Base-by-base conservation (phyloP, 2,329 filamentous ascomycete species). In the Claviceps quebecensis region DNA sequence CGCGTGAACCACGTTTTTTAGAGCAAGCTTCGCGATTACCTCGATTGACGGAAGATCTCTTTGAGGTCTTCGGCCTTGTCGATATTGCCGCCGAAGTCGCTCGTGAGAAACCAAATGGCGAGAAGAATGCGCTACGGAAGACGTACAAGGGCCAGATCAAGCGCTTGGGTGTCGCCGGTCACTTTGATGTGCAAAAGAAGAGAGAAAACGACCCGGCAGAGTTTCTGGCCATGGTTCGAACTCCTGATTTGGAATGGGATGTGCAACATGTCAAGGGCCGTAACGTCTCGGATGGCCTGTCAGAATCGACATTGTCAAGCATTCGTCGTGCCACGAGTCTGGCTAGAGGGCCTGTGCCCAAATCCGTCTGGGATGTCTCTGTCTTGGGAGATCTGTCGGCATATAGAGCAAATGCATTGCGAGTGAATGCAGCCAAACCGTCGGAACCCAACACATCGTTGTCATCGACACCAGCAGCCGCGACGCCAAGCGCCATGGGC, bases 121-220 rank as follows among this genome's bases (percentile, higher is more conserved):
- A 81, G 63, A 83, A 83, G 71, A 83, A 83, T 60, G 77, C 76
- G 56, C 69, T 84, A 47, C 74, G 80, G 26, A 83, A 83, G 63
- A 83, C 80, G 16, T 84, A 83, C 69, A 84, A 84, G 65, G 79
- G 79, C 49, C 78, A 83, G 57, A 80, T 84, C 63, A 83, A 83
- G 69, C 75, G 73, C 45, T 67, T 83, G 36, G 78, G 77, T 38
- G 71, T 84, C 26, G 74, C 74, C 50, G 80, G 80, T 9, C 75
- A 79, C 53, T 84, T 81, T 58, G 80, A 83, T 58, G 66, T 67
- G 16, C 63, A 65, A 50, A 80, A 79, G 66, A 76, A 77, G 58
- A 76, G 80, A 43, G 66, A 71, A 19, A 68, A 72, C 39, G 70
- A 70, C 7, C 69, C 71, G 0, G 72, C 75, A 29, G 72, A 77